A percentile compares a stretch with the other conserved stretches of the same genome.
phyloP scores from a whole-genome alignment of 352 stramenopile genomes.

The Pythium sukuiense region DNA sequence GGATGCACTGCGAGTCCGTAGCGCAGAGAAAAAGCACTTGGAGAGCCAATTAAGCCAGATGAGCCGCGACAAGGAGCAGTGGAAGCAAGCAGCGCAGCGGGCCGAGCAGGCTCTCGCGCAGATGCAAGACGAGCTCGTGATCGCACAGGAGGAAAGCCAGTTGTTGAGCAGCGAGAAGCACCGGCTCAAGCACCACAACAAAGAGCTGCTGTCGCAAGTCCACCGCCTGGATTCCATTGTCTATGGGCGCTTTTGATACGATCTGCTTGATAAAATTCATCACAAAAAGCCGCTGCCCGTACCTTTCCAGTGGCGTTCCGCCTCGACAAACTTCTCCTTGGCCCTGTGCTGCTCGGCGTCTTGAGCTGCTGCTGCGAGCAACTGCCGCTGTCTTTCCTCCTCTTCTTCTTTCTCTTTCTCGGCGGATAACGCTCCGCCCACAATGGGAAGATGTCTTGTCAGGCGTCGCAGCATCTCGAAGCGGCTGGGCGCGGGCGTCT shows the following conservation, averaged over 20 bases:
- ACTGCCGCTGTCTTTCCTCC: not conserved
- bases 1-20: conserved; percentile 48
- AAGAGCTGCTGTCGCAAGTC: conserved; percentile 67
- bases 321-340: conserved; percentile 16
- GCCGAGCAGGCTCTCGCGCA: conserved; percentile 46
- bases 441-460: conserved; percentile 9
- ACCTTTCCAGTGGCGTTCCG: conserved; percentile 43
- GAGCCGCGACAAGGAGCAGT: conserved; percentile 51
- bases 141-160: conserved; percentile 63
- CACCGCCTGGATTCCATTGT: conserved; percentile 75
- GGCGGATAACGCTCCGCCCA: not conserved
- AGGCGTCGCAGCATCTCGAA: conserved; percentile 27
- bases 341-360: conserved; percentile 31
- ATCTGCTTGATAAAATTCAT: not conserved
- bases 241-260: conserved; percentile 64
- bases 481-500: not conserved
- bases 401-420: not conserved
- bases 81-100: conserved; percentile 49
- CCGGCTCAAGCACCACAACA: conserved; percentile 71
- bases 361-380: not conserved
- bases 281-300: conserved; percentile 36
- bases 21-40: conserved; percentile 58
- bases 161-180: conserved; percentile 55
- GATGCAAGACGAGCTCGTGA: conserved; percentile 60
- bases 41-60: conserved; percentile 44